Conservation (phyloP, 2,329 filamentous ascomycete species). For the Pezicula radicicola region DNA sequence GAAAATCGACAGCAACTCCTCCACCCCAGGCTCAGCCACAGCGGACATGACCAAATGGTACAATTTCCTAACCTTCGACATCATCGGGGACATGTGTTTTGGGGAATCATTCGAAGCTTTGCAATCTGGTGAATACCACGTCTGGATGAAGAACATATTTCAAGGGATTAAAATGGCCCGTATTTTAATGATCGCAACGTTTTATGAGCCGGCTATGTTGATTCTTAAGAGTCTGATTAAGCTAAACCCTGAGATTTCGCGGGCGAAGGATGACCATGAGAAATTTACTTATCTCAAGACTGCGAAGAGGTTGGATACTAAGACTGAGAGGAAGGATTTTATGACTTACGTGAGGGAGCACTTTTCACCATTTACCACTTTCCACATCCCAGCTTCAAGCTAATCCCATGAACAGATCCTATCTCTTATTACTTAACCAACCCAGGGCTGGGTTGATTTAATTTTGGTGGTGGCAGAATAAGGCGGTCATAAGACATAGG, state of each 20-base stretch:
- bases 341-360: too few relatives aligned
- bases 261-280: neutral
- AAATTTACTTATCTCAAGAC: neutral
- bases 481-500: too few relatives aligned
- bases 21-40: neutral
- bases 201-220: neutral
- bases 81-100: neutral
- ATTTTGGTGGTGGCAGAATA: too few relatives aligned
- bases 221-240: neutral
- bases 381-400: too few relatives aligned
- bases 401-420: too few relatives aligned
- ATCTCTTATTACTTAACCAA: too few relatives aligned
- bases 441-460: too few relatives aligned
- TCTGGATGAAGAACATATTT: slow-evolving; percentile 15
- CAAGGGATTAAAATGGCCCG: neutral
- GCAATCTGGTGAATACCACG: slow-evolving; percentile 16
- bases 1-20: neutral
- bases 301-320: neutral
- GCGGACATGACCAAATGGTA: slow-evolving; percentile 28
- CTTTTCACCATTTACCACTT: too few relatives aligned
- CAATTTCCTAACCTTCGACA: slow-evolving; percentile 17
- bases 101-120: slow-evolving; percentile 31
- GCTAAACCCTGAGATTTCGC: neutral
- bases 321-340: neutral
- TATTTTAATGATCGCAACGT: neutral